Conservation (phyloP, 305 asterid species). For the Plantago coronopus region DNA sequence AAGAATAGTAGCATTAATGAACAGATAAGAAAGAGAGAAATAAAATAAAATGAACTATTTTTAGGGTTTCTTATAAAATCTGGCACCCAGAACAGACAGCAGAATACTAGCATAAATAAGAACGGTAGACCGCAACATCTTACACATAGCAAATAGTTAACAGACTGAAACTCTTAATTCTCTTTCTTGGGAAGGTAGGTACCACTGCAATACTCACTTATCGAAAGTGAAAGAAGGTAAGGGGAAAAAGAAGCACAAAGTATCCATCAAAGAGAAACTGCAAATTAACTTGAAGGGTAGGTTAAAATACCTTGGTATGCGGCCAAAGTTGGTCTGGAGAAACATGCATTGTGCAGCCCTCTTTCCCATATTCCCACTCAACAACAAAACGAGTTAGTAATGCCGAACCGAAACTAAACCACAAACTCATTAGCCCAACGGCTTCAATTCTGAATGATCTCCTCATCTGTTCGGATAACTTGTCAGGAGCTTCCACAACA, state of each 20-base stretch:
- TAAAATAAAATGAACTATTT: not conserved
- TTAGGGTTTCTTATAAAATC: not conserved
- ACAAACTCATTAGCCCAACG: slow-evolving; percentile 93
- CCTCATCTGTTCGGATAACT: slow-evolving; percentile 78
- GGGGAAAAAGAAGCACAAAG: not conserved
- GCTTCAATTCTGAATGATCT: slow-evolving; percentile 93
- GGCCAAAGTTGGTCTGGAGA: slow-evolving; percentile 99
- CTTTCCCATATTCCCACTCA: slow-evolving; percentile 97
- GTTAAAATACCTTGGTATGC: slow-evolving; percentile 78
- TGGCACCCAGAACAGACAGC: slow-evolving; percentile 6
- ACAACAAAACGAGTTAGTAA: slow-evolving; percentile 96
- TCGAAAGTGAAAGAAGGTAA: not conserved
- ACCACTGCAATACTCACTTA: too few relatives aligned
- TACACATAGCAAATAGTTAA: slow-evolving; percentile 4
- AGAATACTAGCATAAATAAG: slow-evolving; percentile 5
- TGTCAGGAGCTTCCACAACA: slow-evolving; percentile 53
- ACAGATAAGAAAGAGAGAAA: too few relatives aligned
- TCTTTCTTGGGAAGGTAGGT: not conserved
- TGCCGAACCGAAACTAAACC: slow-evolving; percentile 98
- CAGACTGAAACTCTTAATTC: not conserved
- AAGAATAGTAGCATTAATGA: too few relatives aligned
- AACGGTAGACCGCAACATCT: slow-evolving; percentile 10
- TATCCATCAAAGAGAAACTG: not conserved
- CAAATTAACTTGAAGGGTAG: slow-evolving; percentile 10
- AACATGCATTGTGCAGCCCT: slow-evolving; percentile 98